These are phyloP conservation scores for Amesomyces nigricolor DNA, from an alignment of 2,329 filamentous ascomycete species.

Conservation along the genomic window DNA sequence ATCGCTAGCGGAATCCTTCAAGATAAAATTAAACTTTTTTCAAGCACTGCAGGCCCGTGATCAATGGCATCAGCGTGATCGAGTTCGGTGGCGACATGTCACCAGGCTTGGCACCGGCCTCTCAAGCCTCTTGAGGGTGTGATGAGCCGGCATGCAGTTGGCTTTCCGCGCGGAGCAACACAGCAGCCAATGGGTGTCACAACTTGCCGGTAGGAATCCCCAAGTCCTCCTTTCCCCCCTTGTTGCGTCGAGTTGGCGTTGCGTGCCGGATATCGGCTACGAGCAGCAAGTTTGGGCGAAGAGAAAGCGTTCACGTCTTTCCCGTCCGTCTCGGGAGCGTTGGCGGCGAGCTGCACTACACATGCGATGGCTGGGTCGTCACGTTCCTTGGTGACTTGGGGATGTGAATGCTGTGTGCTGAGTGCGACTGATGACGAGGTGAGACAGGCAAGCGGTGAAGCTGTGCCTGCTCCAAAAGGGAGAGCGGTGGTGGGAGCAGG, in stretches of 20 bases:
- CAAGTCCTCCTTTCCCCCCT: background rate
- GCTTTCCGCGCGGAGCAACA: background rate
- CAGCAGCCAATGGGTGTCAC: constrained; percentile 6
- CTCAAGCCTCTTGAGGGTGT: constrained; percentile 3
- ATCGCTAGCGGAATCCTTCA: constrained; percentile 6
- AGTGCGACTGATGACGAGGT: background rate
- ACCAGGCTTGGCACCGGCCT: constrained; percentile 9
- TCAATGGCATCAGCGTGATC: constrained; percentile 12
- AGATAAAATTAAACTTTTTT: background rate
- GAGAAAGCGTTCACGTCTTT: background rate
- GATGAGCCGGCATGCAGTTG: constrained; percentile 9
- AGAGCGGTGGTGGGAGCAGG: background rate
- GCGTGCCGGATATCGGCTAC: background rate
- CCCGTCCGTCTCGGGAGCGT: background rate
- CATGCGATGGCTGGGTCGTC: constrained; percentile 1
- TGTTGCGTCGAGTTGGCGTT: background rate
- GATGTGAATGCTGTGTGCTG: background rate
- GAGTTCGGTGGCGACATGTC: constrained; percentile 10
- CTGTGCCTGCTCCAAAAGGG: constrained; percentile 4
- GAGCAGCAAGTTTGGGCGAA: background rate
- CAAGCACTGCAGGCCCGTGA: background rate
- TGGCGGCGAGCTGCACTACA: constrained; percentile 16
- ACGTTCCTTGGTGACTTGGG: background rate
- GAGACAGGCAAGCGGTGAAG: constrained; percentile 19
- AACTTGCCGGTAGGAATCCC: background rate